phyloP scores from a whole-genome alignment of 306 rosid species.

The Rosa rugosa region DNA sequence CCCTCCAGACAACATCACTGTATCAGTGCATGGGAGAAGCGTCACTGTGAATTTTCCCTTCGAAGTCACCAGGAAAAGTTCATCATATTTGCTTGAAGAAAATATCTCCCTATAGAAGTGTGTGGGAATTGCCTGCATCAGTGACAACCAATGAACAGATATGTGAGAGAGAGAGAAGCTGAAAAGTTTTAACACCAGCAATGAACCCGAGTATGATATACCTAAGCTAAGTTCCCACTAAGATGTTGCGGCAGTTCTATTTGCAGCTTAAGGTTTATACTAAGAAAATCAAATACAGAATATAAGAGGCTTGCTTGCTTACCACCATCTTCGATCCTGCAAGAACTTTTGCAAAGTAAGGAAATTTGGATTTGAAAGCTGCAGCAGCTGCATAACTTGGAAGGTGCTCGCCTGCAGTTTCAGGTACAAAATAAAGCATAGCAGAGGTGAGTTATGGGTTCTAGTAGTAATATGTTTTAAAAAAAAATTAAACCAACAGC shows the following conservation, averaged over 20 bases:
- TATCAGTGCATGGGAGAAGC: not conserved
- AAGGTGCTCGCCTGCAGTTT: not conserved
- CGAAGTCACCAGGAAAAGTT: not conserved
- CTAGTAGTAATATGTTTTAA: not conserved
- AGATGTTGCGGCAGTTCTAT: not conserved
- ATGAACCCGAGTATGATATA: too few species aligned
- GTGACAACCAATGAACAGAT: not conserved
- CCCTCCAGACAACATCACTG: not conserved
- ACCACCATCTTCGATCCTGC: not conserved
- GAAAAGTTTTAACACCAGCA: too few species aligned
- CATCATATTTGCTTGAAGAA: not conserved
- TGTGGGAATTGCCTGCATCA: not conserved
- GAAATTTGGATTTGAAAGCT: not conserved
- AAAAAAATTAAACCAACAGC: not conserved
- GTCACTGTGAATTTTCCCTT: not conserved
- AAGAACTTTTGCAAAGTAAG: not conserved
- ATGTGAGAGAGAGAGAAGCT: not conserved
- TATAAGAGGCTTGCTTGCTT: not conserved
- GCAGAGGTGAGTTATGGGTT: not conserved
- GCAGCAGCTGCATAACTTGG: not conserved
- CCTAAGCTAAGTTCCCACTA: too few species aligned
- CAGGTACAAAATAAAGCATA: not conserved
- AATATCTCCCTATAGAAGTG: not conserved
- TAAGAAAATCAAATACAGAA: not conserved
- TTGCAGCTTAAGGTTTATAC: not conserved